Evolutionary conservation across 257 asterid genomes (phyloP), one percentile per base, ranked within the genome.

Genomic region (Solanum stenotomum): DNA sequence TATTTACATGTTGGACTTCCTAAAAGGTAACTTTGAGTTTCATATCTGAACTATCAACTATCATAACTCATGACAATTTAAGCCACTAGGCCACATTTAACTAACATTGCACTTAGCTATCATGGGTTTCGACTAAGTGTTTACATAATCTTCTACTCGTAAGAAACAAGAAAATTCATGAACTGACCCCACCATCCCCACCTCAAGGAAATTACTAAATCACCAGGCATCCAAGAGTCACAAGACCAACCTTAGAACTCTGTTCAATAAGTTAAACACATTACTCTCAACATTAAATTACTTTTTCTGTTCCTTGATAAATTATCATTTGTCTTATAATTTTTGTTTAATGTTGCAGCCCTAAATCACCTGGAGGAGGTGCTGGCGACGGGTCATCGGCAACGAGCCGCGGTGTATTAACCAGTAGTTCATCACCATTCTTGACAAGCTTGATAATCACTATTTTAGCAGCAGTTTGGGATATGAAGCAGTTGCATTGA

Each of bases 291-390:
- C 72, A 65, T n/a, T 10, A 65, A 65, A 65, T 11, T n/a, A 38
- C 23, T n/a, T n/a, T 13, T 10, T 13, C 27, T 7, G 13, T 75
- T 23, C 18, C 29, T 76, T 23, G 16, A 37, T 11, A 22, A 22
- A 22, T 10, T 8, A 76, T 76, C 6, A 23, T 12, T 35, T 38
- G 22, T 76, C 83, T 37, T 23, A 12, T 49, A 27, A 14, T 61
- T 13, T 40, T 33, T 5, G 8, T 52, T 18, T 38, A 22, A 84
- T 16, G 44, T 37, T 91, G 94, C 94, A 94, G 98, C 34, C 86
- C 90, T 88, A 93, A 92, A 89, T 86, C 98, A 87, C 89, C 90
- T n/a, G 96, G 93, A 89, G 88, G 88, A 14, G 93, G 91, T 49
- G 82, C 77, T 14, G 91, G 89, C 20, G 84, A 71, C 33, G 91